A percentile compares a stretch with the other conserved stretches of the same genome.
Evolutionary conservation across 2,329 filamentous ascomycete species (phyloP).

Genomic region (Cytospora piceae): DNA sequence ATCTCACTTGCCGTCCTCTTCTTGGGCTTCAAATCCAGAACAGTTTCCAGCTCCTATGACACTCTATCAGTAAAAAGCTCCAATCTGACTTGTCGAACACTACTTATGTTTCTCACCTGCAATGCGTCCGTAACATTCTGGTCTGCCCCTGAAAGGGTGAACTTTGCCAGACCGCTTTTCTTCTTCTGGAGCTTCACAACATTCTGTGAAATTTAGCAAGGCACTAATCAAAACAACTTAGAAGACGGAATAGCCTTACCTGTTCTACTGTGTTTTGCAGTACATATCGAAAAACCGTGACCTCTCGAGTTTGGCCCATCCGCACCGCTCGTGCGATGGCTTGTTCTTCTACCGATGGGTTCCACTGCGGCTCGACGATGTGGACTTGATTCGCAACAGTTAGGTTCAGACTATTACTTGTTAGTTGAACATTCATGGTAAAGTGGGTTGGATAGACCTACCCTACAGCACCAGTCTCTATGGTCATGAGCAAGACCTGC

Average conservation of each 20-base stretch:
- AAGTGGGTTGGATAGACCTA: slow-evolving; percentile 30
- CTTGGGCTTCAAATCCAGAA: no score
- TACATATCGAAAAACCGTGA: slow-evolving; percentile 51
- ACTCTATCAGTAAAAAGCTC: no score
- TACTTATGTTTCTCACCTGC: not conserved
- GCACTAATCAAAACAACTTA: no score
- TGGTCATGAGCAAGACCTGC: slow-evolving; percentile 56
- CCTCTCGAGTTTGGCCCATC: slow-evolving; percentile 48
- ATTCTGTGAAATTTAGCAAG: not conserved
- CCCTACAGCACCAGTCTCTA: slow-evolving; percentile 56
- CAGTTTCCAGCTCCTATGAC: no score
- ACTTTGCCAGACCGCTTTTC: slow-evolving; percentile 7
- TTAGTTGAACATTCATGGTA: not conserved
- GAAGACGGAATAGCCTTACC: slow-evolving; percentile 37
- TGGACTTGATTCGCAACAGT: slow-evolving; percentile 52
- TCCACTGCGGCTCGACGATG: slow-evolving; percentile 59
- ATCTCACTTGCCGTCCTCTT: no score
- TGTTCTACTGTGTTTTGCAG: slow-evolving; percentile 48
- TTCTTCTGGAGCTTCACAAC: slow-evolving; percentile 8
- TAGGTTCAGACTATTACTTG: slow-evolving; percentile 47
- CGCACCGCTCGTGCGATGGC: slow-evolving; percentile 54
- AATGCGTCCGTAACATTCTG: slow-evolving; percentile 6
- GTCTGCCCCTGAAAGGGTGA: not conserved
- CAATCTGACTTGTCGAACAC: no score
- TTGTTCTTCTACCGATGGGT: slow-evolving; percentile 55